Evolutionary conservation across 2,329 filamentous ascomycete species (phyloP), one percentile per base, ranked within the genome.

Genomic region (Fusarium sp.): DNA sequence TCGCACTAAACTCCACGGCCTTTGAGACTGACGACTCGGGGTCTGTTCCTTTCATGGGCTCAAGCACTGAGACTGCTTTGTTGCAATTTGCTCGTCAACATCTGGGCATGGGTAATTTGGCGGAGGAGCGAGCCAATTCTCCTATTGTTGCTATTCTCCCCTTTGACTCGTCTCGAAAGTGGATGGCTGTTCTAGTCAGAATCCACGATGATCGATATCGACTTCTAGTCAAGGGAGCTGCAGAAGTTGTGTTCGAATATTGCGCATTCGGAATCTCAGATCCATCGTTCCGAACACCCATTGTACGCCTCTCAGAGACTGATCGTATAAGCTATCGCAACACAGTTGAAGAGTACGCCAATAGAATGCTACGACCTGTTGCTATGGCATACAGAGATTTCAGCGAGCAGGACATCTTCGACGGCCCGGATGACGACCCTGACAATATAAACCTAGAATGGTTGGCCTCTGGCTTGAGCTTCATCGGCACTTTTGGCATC

Each of bases 311-410:
- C 3, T 73, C 73, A 2, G 74, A 77, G n/a, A 71, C 76, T 2
- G 73, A 76, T n/a, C 73, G 77, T 6, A 65, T 68, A 20, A 75
- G 73, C 40, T 72, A 80, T 19, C 70, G 75, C n/a, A 71, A 68
- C 17, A 78, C 76, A 1, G 81, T 81, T 10, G 70, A 77, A 11
- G 73, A 75, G 14, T 93, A 92, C 72, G 91, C 91, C 3, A 85
- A 85, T 8, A 85, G 88, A 10, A 91, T 90, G 57, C 84, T 95
- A 14, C 88, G 92, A 47, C 93, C 91, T 1, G 93, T 95, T 54
- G 91, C 87, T 19, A 83, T 94, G 66, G 84, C 92, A 6, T 94
- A 92, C 77, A 85, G 87, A 45, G 92, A 96, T 67, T 93, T 92
- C 61, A 84, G 88, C 27, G 82, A 81, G 59, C 92, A 89, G 85